Evolutionary conservation across 805 yeast species (phyloP).

Genomic region (Starmera dryadoides): DNA sequence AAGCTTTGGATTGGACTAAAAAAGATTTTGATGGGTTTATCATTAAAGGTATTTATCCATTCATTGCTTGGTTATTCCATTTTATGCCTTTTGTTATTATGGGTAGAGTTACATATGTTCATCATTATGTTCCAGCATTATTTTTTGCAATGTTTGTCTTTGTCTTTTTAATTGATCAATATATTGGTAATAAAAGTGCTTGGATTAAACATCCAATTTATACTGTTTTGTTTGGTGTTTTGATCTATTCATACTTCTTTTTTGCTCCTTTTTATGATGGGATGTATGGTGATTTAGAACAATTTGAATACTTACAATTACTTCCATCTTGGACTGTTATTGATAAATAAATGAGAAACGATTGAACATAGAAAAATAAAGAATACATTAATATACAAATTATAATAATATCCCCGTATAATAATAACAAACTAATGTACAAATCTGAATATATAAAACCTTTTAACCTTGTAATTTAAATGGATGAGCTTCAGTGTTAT

Average conservation of each 20-base stretch:
- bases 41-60: slow-evolving; percentile 75
- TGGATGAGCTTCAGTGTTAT: slow-evolving; percentile 61
- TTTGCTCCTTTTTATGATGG: slow-evolving; percentile 75
- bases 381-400: background rate
- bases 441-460: background rate
- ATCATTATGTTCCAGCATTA: slow-evolving; percentile 92
- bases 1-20: slow-evolving; percentile 37
- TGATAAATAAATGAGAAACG: background rate
- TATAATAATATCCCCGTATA: background rate
- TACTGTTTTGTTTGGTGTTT: slow-evolving; percentile 35
- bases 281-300: slow-evolving; percentile 50
- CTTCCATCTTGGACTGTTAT: slow-evolving; percentile 45
- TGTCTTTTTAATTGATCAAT: slow-evolving; percentile 24
- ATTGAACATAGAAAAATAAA: background rate
- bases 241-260: slow-evolving; percentile 51
- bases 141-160: slow-evolving; percentile 83
- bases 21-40: slow-evolving; percentile 33
- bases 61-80: slow-evolving; percentile 86
- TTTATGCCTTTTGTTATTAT: slow-evolving; percentile 82
- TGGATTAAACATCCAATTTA: slow-evolving; percentile 30
- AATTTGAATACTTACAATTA: slow-evolving; percentile 46
- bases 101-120: slow-evolving; percentile 97
- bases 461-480: slow-evolving; percentile 21
- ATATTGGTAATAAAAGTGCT: slow-evolving; percentile 14
- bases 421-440: background rate